These are phyloP conservation scores for Candida albicans DNA, from an alignment of 1,139 yeast species.

Conservation along the genomic window DNA sequence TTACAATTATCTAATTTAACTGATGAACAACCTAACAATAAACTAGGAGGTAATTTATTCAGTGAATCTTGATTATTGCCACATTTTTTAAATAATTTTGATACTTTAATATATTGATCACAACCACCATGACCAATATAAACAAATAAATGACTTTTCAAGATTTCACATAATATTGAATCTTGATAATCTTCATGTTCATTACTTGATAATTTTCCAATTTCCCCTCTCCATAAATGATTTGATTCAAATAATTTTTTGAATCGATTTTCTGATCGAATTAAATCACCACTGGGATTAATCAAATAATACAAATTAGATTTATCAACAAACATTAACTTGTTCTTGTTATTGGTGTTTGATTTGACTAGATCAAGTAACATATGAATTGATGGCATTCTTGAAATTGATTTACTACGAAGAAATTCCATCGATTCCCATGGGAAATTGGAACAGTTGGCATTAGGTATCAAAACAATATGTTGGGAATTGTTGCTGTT, in stretches of 20 bases:
- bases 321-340: conserved; percentile 3
- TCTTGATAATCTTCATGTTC: conserved; percentile 35
- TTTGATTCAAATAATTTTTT: conserved; percentile 39
- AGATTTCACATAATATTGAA: conserved; percentile 36
- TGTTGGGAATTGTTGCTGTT: conserved; percentile 36
- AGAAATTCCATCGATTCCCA: conserved; percentile 82
- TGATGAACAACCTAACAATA: conserved; percentile 91
- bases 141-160: conserved; percentile 54
- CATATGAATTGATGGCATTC: conserved; percentile 68
- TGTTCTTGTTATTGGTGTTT: conserved; percentile 5
- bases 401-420: conserved; percentile 55
- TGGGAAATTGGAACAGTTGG: conserved; percentile 66
- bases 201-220: conserved; percentile 51
- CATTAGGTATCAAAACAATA: conserved; percentile 66
- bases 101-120: conserved; percentile 65
- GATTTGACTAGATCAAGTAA: conserved; percentile 43
- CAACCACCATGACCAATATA: conserved; percentile 97
- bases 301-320: conserved; percentile 54
- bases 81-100: conserved; percentile 26
- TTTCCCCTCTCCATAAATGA: conserved; percentile 54
- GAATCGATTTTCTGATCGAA: conserved; percentile 65
- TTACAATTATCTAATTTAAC: conserved; percentile 56
- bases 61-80: background rate
- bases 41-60: conserved; percentile 54
- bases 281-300: conserved; percentile 81